Evolutionary conservation across 371 early-diverging fungal species (phyloP), one percentile per base, ranked within the genome.

Genomic region (Mucor sp.): DNA sequence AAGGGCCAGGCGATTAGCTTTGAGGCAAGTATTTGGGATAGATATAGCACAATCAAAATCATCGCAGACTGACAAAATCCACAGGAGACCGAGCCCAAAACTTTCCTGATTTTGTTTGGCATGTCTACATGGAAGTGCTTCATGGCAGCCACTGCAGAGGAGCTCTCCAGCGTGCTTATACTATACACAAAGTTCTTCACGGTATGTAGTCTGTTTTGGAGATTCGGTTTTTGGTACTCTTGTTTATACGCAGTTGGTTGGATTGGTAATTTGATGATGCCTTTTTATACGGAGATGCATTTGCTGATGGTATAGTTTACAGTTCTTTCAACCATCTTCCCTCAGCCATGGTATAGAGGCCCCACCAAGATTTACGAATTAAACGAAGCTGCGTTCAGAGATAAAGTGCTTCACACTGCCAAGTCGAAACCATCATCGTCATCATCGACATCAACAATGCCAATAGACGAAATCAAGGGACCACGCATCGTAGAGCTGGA

Each of bases 301-400:
- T 23, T n/a, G 48, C 33, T 58, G 25, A 39, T 27, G 63, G 37
- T 53, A n/a, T 0, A n/a, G n/a, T 14, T 17, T 60, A 3, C 65
- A 87, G 87, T 67, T 0, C 60, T 88, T 33, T 88, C 85, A 17
- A 76, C 82, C 19, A 56, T 83, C 2, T 75, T 85, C 32, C 86
- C 86, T 37, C 88, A 86, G 37, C 88, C 88, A 15, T 77, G 87
- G 69, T 88, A 88, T 60, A 83, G 76, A 33, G 88, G 88, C 1
- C 84, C 88, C 8, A 82, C 82, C 25, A 78, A 81, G 28, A 78
- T 84, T 58, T 59, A 60, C 37, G 84, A 84, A 58, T 60, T 83
- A 0, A 78, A 60, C 33, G 76, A 73, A 60, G 35, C 60, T 4
- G 68, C 67, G 6, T 74, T 77, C 60, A 48, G 61, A 60, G 68